phyloP scores from a whole-genome alignment of 2,329 filamentous ascomycete genomes.

The Zasmidium citrigriseum region DNA sequence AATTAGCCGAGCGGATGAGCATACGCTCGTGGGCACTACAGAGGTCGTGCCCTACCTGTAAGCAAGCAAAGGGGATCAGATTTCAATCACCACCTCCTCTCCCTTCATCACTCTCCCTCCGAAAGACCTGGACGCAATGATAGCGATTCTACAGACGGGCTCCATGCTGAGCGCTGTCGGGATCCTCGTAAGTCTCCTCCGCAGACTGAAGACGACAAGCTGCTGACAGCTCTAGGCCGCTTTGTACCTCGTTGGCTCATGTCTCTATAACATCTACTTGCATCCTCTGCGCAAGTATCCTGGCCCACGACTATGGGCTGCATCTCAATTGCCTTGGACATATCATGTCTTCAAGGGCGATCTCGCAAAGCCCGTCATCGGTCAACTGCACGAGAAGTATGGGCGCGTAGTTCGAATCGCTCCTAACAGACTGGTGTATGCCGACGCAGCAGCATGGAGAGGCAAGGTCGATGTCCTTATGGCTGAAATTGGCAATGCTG shows the following conservation, averaged over 20 bases:
- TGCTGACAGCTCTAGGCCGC: neutral
- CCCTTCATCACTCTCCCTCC: no score
- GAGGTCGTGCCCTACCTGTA: no score
- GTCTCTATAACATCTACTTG: slow-evolving; percentile 43
- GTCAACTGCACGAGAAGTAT: slow-evolving; percentile 64
- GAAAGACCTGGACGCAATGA: no score
- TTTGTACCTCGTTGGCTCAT: neutral
- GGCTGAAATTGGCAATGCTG: neutral
- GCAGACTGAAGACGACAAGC: neutral
- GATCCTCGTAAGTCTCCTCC: neutral
- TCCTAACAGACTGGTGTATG: slow-evolving; percentile 62
- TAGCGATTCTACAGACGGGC: no score
- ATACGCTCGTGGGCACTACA: no score
- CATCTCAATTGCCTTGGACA: slow-evolving; percentile 14
- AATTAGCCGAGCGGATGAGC: no score
- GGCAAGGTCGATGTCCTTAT: neutral
- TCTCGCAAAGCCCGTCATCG: neutral
- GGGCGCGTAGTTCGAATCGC: slow-evolving; percentile 73
- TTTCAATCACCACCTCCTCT: no score
- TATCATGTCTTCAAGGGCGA: neutral
- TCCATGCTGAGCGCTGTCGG: no score
- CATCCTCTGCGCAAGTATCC: slow-evolving; percentile 45
- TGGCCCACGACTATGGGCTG: slow-evolving; percentile 34
- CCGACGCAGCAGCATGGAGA: slow-evolving; percentile 61
- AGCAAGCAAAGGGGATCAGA: no score